A percentile compares a stretch with the other conserved stretches of the same genome.
Conservation (phyloP, 1,284 basidiomycete species). For the Ceratobasidium sp. region DNA sequence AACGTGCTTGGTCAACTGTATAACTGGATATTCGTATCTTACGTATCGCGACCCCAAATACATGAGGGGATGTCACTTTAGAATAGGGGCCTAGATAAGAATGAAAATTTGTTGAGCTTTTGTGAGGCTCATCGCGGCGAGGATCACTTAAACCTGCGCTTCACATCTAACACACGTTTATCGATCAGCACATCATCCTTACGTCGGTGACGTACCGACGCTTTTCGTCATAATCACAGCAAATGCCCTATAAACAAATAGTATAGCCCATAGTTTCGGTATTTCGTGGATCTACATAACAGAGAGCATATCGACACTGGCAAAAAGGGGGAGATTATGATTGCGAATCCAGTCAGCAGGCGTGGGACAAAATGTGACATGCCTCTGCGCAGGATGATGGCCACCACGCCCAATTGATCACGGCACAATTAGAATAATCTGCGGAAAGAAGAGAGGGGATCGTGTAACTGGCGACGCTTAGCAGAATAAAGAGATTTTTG, state of each 20-base stretch:
- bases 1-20: too few relatives aligned
- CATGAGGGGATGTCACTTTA: too few relatives aligned
- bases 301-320: neutral
- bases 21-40: too few relatives aligned
- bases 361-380: slow-evolving; percentile 28
- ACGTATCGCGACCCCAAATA: too few relatives aligned
- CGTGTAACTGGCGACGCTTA: too few relatives aligned
- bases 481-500: too few relatives aligned
- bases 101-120: too few relatives aligned
- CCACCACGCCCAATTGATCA: too few relatives aligned
- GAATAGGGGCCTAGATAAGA: too few relatives aligned
- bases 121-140: too few relatives aligned
- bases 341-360: slow-evolving; percentile 20
- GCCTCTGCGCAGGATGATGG: slow-evolving; percentile 10
- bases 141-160: slow-evolving; percentile 5
- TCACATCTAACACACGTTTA: slow-evolving; percentile 4
- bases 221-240: neutral
- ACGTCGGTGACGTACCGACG: slow-evolving; percentile 15
- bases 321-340: neutral
- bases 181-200: slow-evolving; percentile 15
- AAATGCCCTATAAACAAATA: neutral
- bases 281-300: slow-evolving; percentile 30
- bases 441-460: too few relatives aligned
- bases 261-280: slow-evolving; percentile 11
- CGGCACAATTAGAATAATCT: too few relatives aligned